phyloP scores from a whole-genome alignment of 768 basidiomycete species.

The Lactarius quietus region DNA sequence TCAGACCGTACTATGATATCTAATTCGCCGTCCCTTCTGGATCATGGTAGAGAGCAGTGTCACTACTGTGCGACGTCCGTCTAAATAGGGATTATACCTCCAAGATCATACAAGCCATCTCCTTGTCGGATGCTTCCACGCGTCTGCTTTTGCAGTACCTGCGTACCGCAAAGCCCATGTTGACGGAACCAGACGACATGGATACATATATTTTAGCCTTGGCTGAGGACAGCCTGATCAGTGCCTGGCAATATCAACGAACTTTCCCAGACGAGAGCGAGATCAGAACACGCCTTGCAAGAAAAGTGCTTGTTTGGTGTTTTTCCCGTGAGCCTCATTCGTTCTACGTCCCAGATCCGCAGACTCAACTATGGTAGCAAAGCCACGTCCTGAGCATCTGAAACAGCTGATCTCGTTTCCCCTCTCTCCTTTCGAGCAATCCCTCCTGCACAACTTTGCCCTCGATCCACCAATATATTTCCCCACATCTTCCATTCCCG shows the following conservation, averaged over 20 bases:
- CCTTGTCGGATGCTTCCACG: conserved; percentile 42
- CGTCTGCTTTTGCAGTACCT: conserved; percentile 69
- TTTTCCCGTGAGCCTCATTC: conserved; percentile 54
- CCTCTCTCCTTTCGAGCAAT: conserved; percentile 61
- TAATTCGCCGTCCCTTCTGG: neutral
- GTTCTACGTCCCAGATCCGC: neutral
- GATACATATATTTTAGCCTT: conserved; percentile 68
- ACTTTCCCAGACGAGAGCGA: conserved; percentile 59
- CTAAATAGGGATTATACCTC: conserved; percentile 74
- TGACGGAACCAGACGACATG: conserved; percentile 67
- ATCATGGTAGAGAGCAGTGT: conserved; percentile 55
- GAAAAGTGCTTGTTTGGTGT: conserved; percentile 63
- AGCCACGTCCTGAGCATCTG: conserved; percentile 46
- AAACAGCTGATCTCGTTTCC: conserved; percentile 63
- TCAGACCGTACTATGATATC: neutral
- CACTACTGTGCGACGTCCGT: conserved; percentile 68
- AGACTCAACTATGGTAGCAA: conserved; percentile 13
- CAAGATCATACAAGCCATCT: conserved; percentile 70
- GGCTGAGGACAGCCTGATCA: conserved; percentile 56
- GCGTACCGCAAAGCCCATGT: conserved; percentile 66
- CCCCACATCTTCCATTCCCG: conserved; percentile 47
- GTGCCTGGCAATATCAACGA: conserved; percentile 75
- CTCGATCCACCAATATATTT: conserved; percentile 50
- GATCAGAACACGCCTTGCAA: conserved; percentile 51
- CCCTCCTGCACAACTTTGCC: conserved; percentile 53